Evolutionary conservation across 1,139 yeast species (phyloP).

Genomic region (Suhomyces choctaworum): DNA sequence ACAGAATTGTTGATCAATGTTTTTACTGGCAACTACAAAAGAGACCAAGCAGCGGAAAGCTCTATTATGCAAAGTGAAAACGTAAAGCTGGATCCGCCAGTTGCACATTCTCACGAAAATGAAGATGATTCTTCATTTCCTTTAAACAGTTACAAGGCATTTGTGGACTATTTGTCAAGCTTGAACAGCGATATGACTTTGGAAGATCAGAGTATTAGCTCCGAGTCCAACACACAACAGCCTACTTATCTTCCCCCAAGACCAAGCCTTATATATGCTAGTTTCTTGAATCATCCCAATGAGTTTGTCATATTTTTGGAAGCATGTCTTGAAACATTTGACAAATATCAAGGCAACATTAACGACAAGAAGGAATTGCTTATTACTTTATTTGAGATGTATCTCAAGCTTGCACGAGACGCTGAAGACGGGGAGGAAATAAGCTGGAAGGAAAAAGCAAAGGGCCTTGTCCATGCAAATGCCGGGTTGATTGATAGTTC

Average conservation of each 20-base stretch:
- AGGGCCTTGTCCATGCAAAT: slow-evolving; percentile 46
- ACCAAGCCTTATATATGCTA: slow-evolving; percentile 83
- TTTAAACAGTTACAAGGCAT: slow-evolving; percentile 70
- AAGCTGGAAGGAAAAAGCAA: slow-evolving; percentile 70
- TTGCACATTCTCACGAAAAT: slow-evolving; percentile 2
- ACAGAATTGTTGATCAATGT: slow-evolving; percentile 80
- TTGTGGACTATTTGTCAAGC: slow-evolving; percentile 61
- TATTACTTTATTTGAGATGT: slow-evolving; percentile 80
- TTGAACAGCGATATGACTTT: slow-evolving; percentile 13
- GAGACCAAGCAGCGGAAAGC: slow-evolving; percentile 7
- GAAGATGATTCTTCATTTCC: slow-evolving; percentile 17
- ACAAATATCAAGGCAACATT: slow-evolving; percentile 68
- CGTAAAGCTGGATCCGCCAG: slow-evolving; percentile 1
- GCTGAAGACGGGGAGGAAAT: slow-evolving; percentile 30
- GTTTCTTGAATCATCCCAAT: slow-evolving; percentile 79
- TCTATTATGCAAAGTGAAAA: slow-evolving; percentile 6
- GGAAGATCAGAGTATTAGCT: slow-evolving; percentile 3
- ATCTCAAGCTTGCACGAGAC: slow-evolving; percentile 56
- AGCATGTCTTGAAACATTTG: slow-evolving; percentile 83
- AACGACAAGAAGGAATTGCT: slow-evolving; percentile 72
- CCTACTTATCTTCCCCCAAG: slow-evolving; percentile 92
- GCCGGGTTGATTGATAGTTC: slow-evolving; percentile 53
- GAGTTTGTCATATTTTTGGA: slow-evolving; percentile 93
- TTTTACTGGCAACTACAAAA: slow-evolving; percentile 80
- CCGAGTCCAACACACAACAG: slow-evolving; percentile 11